Evolutionary conservation across 148 eudicot species (phyloP).

Genomic region (Vaccinium vitisidaea): DNA sequence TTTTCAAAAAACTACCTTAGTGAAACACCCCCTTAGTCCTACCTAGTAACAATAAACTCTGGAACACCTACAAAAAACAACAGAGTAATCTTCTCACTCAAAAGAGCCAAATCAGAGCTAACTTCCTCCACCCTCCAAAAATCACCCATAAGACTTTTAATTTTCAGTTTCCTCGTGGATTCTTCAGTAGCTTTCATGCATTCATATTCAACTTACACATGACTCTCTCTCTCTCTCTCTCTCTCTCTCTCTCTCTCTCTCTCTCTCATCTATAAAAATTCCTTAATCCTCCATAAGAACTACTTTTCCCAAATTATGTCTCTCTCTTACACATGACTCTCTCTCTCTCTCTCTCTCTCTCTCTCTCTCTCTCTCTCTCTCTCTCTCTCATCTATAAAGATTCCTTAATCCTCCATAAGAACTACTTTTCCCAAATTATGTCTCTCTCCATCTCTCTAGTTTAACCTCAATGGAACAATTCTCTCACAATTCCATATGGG

Average conservation of each 20-base stretch:
- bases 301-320: background rate
- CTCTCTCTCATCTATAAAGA: background rate
- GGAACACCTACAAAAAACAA: slow-evolving; percentile 11
- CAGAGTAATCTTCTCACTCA: slow-evolving; percentile 3
- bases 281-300: slow-evolving; percentile 7
- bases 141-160: slow-evolving; percentile 15
- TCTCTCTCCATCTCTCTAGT: background rate
- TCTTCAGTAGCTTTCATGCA: slow-evolving; percentile 36
- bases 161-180: slow-evolving; percentile 22
- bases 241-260: background rate
- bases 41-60: background rate
- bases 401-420: slow-evolving; percentile 1
- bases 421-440: background rate
- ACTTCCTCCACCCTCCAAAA: slow-evolving; percentile 16
- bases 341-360: background rate
- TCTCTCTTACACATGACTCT: background rate
- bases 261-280: background rate
- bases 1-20: too few species aligned
- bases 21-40: too few species aligned
- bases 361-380: background rate
- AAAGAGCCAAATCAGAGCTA: slow-evolving; percentile 21
- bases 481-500: slow-evolving; percentile 31
- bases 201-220: background rate
- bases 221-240: background rate
- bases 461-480: slow-evolving; percentile 23